phyloP scores from a whole-genome alignment of 2,329 filamentous ascomycete genomes.

The Xylaria sp. region DNA sequence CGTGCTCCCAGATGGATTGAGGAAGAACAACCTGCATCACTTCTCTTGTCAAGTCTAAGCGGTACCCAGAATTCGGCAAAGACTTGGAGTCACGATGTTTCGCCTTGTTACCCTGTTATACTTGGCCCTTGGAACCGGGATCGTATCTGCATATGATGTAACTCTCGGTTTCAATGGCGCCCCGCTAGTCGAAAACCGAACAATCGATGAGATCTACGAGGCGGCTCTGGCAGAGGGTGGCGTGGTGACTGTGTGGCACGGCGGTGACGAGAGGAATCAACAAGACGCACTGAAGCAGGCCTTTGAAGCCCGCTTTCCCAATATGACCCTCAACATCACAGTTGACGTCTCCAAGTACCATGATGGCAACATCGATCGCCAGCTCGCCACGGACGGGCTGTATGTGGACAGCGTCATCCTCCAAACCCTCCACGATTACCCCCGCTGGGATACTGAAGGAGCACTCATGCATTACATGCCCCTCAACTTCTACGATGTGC shows the following conservation, averaged over 20 bases:
- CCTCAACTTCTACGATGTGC: conserved; percentile 20
- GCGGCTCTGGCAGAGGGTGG: conserved; percentile 31
- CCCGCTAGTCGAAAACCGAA: conserved; percentile 28
- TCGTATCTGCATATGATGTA: conserved; percentile 20
- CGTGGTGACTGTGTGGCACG: conserved; percentile 29
- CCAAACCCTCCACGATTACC: conserved; percentile 30
- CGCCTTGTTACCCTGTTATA: not conserved
- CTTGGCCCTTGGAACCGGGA: not conserved
- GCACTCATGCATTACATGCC: conserved; percentile 31
- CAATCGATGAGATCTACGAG: conserved; percentile 33
- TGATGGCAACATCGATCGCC: conserved; percentile 33
- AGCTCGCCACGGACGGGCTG: conserved; percentile 26
- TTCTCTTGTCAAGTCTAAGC: not conserved
- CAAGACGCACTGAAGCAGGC: conserved; percentile 27
- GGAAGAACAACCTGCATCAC: not conserved
- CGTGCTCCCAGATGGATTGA: not conserved
- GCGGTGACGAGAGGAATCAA: conserved; percentile 30
- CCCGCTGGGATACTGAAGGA: conserved; percentile 30
- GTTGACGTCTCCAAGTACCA: conserved; percentile 34
- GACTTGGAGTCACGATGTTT: conserved; percentile 13
- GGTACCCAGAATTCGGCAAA: not conserved
- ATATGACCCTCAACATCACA: conserved; percentile 32
- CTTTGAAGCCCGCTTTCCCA: conserved; percentile 30
- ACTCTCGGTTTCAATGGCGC: conserved; percentile 25
- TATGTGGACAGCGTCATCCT: conserved; percentile 33